A percentile compares a stretch with the other conserved stretches of the same genome.
Conservation (phyloP, 305 asterid genomes). For the Fraxinus dipetala region DNA sequence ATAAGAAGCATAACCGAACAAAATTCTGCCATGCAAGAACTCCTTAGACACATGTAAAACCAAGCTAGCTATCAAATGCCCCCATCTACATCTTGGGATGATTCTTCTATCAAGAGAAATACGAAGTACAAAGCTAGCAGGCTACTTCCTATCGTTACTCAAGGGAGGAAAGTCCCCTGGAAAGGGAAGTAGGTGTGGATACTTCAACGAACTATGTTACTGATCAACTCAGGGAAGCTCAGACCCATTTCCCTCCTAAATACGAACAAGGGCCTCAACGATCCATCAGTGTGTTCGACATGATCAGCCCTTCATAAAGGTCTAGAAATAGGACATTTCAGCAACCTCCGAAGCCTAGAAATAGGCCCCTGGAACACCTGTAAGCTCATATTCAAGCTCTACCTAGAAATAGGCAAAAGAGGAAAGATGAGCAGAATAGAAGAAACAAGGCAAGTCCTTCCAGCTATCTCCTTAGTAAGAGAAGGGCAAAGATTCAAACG, state of each 20-base stretch:
- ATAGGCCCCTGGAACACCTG: neutral
- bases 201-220: no score
- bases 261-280: neutral
- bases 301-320: neutral
- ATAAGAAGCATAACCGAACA: neutral
- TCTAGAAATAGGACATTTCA: neutral
- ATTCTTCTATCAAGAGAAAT: neutral
- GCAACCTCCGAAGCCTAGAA: neutral
- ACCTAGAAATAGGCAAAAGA: neutral
- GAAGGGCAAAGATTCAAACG: no score
- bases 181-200: neutral
- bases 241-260: no score
- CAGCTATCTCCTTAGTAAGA: neutral
- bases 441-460: neutral
- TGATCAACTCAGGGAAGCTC: neutral
- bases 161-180: neutral
- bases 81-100: neutral
- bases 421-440: neutral
- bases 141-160: neutral
- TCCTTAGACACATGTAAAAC: neutral
- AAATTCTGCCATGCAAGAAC: neutral
- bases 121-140: neutral
- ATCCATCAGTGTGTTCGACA: neutral
- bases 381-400: neutral
- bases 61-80: neutral